Evolutionary conservation across 495 filamentous ascomycete species (phyloP), one percentile per base, ranked within the genome.

Genomic region (Penicillium samsonianum): DNA sequence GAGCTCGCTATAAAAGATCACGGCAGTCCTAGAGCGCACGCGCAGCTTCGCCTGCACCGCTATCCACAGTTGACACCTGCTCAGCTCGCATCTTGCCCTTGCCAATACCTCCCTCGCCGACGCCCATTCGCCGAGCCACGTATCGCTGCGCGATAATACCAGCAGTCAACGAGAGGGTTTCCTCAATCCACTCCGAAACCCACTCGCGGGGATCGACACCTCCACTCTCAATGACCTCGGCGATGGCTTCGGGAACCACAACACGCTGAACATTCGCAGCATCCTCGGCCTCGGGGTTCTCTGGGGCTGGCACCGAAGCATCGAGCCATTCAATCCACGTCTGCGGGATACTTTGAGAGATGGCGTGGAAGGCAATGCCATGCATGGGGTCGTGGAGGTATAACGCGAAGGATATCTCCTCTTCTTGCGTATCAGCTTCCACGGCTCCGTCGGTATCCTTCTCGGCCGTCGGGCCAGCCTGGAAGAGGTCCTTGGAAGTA

Each of bases 121-220:
- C 92, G 17, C 94, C 91, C 94, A 98, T 98, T 47, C 94, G 77
- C 50, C 90, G 82, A 6, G 94, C 94, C 5, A 98, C 95, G 71
- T 98, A 98, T 60, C 91, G 79, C 80, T 98, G 94, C n/a, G 94
- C 94, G 11, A 98, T 85, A 19, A 96, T 73, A 6, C 94, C 95
- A 1, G 92, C 82, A 5, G 85, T 83, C 51, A 97, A 72, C 40
- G 79, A 83, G n/a, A 98, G 80, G 0, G 87, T 75, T 71, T 98
- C 95, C 74, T 98, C 92, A 6, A 98, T 82, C 94, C 94, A 98
- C 70, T 98, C 95, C 0, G 92, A 86, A 35, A 96, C 89, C 94
- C 94, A 98, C 72, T 98, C 94, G 40, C 94, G 80, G 1, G 94
- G 94, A 69, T 98, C 94, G 3, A 97, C 89, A 33, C 92, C 94